Percentiles rank a stretch among this genome's conserved stretches.
These are phyloP conservation scores for Nicotiana obtusifolia DNA, from an alignment of 257 asterid species.

Conservation along the genomic window DNA sequence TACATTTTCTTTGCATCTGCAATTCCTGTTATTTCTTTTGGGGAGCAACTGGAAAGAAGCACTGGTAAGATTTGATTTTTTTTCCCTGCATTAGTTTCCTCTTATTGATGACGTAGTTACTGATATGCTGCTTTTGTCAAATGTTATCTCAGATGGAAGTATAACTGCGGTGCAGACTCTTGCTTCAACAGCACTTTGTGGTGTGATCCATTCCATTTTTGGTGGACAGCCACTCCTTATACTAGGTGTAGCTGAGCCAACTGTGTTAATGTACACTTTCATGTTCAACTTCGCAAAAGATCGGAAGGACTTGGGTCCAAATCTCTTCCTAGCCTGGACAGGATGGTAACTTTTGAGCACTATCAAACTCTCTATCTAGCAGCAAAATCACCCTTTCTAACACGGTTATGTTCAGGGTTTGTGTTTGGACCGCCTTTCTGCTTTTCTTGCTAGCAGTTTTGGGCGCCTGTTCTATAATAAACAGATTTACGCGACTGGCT, in stretches of 20 bases:
- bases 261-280: slow-evolving; percentile 94
- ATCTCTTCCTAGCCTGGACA: slow-evolving; percentile 83
- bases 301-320: slow-evolving; percentile 69
- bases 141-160: slow-evolving; percentile 57
- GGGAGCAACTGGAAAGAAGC: slow-evolving; percentile 87
- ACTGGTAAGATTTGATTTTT: slow-evolving; percentile 44
- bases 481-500: slow-evolving; percentile 88
- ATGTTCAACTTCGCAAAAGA: slow-evolving; percentile 87
- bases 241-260: slow-evolving; percentile 98
- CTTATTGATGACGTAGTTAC: background rate
- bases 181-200: slow-evolving; percentile 92
- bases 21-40: slow-evolving; percentile 92
- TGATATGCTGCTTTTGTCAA: background rate
- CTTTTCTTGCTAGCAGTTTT: slow-evolving; percentile 86
- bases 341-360: slow-evolving; percentile 57
- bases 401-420: slow-evolving; percentile 55
- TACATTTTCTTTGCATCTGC: slow-evolving; percentile 98
- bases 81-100: background rate
- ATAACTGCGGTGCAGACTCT: slow-evolving; percentile 95
- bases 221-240: slow-evolving; percentile 97
- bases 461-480: slow-evolving; percentile 95
- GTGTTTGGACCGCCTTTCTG: slow-evolving; percentile 91
- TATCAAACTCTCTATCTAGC: slow-evolving; percentile 11
- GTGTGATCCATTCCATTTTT: slow-evolving; percentile 74
- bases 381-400: slow-evolving; percentile 15